Evolutionary conservation across 768 basidiomycete species (phyloP).

Genomic region (Paxillus ammoniavirescens): DNA sequence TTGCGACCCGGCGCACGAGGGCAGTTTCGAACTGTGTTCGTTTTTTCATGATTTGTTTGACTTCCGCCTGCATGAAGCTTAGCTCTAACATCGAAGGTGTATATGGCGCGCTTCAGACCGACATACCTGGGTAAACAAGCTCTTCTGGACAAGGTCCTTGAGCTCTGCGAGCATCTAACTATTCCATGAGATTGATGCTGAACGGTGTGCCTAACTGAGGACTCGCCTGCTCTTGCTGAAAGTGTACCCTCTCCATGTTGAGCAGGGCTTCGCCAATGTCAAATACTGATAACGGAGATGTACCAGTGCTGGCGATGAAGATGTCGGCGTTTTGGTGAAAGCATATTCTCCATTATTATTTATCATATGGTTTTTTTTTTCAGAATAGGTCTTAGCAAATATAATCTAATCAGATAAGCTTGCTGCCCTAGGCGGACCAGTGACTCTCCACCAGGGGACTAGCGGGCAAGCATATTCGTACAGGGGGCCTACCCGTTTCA

Average conservation of each 20-base stretch:
- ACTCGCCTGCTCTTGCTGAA: conserved; percentile 84
- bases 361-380: neutral
- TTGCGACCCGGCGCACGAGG: conserved; percentile 78
- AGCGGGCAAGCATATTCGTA: neutral
- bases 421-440: too few species aligned
- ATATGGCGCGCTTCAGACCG: neutral
- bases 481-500: neutral
- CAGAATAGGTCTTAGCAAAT: neutral
- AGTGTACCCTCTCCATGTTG: conserved; percentile 90
- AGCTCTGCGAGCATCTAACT: conserved; percentile 91
- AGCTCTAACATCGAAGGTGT: neutral
- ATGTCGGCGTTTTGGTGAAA: too few species aligned
- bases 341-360: neutral
- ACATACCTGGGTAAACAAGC: conserved; percentile 76
- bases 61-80: conserved; percentile 55
- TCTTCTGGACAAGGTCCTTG: conserved; percentile 85
- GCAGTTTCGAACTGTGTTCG: conserved; percentile 82
- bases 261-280: neutral
- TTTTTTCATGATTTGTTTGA: conserved; percentile 80
- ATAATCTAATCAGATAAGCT: conserved; percentile 16
- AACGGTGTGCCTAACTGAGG: neutral
- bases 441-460: neutral
- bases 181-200: conserved; percentile 4
- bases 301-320: neutral
- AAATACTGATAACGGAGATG: neutral